These are phyloP conservation scores for Grigorovia transvaalensis DNA, from an alignment of 805 yeast species.

Conservation along the genomic window DNA sequence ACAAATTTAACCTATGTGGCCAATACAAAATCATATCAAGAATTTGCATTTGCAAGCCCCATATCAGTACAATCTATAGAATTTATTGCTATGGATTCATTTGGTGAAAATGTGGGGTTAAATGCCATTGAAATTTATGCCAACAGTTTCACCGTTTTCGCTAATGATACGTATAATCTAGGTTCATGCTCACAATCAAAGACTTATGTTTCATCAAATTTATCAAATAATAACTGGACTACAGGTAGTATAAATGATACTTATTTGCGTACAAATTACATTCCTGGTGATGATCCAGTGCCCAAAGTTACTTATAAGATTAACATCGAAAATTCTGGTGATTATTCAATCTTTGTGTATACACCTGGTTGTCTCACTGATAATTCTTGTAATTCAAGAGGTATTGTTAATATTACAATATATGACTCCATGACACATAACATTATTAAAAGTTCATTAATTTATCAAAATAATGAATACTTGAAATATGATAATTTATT, in stretches of 20 bases:
- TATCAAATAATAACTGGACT: conserved; percentile 25
- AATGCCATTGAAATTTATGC: conserved; percentile 66
- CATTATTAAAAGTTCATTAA: conserved; percentile 30
- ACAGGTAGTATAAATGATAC: conserved; percentile 21
- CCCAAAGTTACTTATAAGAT: conserved; percentile 34
- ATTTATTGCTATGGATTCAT: conserved; percentile 53
- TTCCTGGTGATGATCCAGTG: conserved; percentile 20
- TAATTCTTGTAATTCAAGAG: conserved; percentile 57
- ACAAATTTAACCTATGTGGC: neutral
- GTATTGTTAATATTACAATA: conserved; percentile 68
- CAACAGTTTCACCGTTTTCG: conserved; percentile 46
- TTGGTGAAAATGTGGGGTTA: conserved; percentile 60
- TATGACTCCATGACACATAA: conserved; percentile 30
- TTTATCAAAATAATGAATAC: conserved; percentile 73
- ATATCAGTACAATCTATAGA: conserved; percentile 52
- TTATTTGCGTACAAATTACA: conserved; percentile 26
- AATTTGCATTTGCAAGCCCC: conserved; percentile 67
- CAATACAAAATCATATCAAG: conserved; percentile 40
- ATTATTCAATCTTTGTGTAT: conserved; percentile 57
- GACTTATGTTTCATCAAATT: conserved; percentile 13
- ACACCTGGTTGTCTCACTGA: conserved; percentile 83
- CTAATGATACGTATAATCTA: conserved; percentile 62
- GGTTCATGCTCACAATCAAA: conserved; percentile 40
- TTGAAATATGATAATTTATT: conserved; percentile 73
- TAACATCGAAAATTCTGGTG: conserved; percentile 46